phyloP scores from a whole-genome alignment of 2,329 filamentous ascomycete species.

The Ophiosphaerella korrae region DNA sequence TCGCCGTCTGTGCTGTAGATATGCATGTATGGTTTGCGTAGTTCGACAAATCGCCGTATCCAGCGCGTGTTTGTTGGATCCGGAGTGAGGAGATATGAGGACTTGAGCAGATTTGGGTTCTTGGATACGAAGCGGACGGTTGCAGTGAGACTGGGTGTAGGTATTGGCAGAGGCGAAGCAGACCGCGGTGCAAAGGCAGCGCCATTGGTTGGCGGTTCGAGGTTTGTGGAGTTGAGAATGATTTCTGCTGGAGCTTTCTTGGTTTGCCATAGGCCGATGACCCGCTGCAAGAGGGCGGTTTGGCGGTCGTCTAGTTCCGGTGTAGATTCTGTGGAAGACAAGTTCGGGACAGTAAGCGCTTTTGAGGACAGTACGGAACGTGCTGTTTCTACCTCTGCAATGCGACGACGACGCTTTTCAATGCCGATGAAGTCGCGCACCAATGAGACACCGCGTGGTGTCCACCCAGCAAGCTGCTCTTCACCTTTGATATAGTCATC shows the following conservation, averaged over 20 bases:
- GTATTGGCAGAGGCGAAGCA: constrained; percentile 43
- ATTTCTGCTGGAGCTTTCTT: constrained; percentile 51
- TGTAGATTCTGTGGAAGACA: constrained; percentile 15
- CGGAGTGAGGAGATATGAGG: constrained; percentile 84
- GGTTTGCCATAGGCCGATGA: constrained; percentile 67
- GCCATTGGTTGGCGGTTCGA: constrained; percentile 71
- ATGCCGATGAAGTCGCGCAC: constrained; percentile 84
- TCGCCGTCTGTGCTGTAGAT: constrained; percentile 88
- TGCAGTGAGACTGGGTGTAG: constrained; percentile 70
- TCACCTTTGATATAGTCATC: constrained; percentile 97
- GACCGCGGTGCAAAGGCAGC: constrained; percentile 48
- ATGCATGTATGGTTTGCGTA: constrained; percentile 89
- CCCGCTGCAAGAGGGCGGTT: constrained; percentile 55
- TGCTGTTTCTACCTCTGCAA: constrained; percentile 79
- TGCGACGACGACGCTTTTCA: constrained; percentile 73
- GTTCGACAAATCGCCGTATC: constrained; percentile 91
- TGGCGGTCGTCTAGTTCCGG: constrained; percentile 39
- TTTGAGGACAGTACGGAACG: constrained; percentile 68
- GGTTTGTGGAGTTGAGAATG: constrained; percentile 58
- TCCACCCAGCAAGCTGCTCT: constrained; percentile 83
- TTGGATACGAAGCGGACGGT: constrained; percentile 79
- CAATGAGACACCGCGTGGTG: constrained; percentile 84
- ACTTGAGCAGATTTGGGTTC: constrained; percentile 74
- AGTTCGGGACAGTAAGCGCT: constrained; percentile 34
- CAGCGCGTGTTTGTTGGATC: constrained; percentile 82